These are phyloP conservation scores for Ulota crispa DNA, from an alignment of 225 moss, liverwort and hornwort species.

Conservation along the genomic window DNA sequence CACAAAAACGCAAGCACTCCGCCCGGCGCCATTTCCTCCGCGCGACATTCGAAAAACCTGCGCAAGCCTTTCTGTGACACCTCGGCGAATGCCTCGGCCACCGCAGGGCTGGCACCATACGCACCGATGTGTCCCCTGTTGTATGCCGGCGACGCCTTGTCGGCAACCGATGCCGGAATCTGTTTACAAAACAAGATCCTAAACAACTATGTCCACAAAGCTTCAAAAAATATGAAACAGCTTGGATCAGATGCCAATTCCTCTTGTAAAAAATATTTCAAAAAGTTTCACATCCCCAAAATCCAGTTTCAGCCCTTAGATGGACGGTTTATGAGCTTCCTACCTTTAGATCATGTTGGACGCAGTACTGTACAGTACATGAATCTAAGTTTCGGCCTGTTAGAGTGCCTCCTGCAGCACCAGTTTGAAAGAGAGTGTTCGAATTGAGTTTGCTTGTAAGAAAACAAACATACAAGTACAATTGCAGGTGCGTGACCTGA, in stretches of 20 bases:
- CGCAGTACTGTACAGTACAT: not conserved
- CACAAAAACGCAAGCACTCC: slow-evolving; percentile 42
- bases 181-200: slow-evolving; percentile 18
- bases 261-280: too few relatives aligned
- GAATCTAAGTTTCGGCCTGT: not conserved
- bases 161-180: slow-evolving; percentile 44
- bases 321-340: too few relatives aligned
- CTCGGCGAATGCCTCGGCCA: slow-evolving; percentile 41
- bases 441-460: not conserved
- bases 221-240: too few relatives aligned
- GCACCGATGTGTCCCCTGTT: slow-evolving; percentile 42
- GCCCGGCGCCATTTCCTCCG: slow-evolving; percentile 50
- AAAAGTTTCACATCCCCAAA: too few relatives aligned
- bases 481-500: not conserved
- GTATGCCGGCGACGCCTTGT: slow-evolving; percentile 53
- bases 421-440: not conserved
- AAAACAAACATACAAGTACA: too few relatives aligned
- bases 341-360: too few relatives aligned
- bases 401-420: not conserved
- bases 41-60: slow-evolving; percentile 49
- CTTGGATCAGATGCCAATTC: too few relatives aligned
- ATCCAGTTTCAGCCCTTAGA: too few relatives aligned
- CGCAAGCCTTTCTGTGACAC: slow-evolving; percentile 39
- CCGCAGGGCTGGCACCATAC: slow-evolving; percentile 31
- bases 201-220: too few relatives aligned